Conservation (phyloP, 164 flowering plant species). For the grape (Vitis vinifera) region DNA sequence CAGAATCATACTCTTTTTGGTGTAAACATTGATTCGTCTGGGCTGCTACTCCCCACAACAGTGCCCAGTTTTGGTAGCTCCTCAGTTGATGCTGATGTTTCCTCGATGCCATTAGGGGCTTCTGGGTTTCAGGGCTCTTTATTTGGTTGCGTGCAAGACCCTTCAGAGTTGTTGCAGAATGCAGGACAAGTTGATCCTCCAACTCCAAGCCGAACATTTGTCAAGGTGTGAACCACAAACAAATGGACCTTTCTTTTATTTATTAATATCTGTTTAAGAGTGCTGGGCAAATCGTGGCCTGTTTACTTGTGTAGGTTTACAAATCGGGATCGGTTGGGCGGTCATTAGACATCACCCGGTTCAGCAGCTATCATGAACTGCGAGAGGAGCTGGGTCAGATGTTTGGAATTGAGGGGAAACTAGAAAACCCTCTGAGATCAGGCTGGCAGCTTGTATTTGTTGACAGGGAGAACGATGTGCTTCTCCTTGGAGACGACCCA, state of each 20-base stretch:
- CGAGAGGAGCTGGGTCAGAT: slow-evolving; percentile 76
- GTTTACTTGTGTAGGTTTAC: slow-evolving; percentile 57
- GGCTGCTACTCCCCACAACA: slow-evolving; percentile 50
- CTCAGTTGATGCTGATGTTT: slow-evolving; percentile 44
- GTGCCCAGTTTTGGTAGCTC: slow-evolving; percentile 48
- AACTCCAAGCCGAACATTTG: slow-evolving; percentile 43
- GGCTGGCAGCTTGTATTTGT: slow-evolving; percentile 99
- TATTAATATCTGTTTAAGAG: neutral
- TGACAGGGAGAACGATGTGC: slow-evolving; percentile 88
- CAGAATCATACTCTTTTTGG: slow-evolving; percentile 63
- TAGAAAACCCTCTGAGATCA: slow-evolving; percentile 88
- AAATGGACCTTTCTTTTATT: neutral
- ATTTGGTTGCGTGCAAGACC: slow-evolving; percentile 58
- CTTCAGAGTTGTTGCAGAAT: slow-evolving; percentile 59
- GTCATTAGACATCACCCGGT: slow-evolving; percentile 76
- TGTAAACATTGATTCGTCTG: slow-evolving; percentile 58
- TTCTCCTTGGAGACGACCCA: slow-evolving; percentile 94
- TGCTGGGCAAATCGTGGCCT: slow-evolving; percentile 3
- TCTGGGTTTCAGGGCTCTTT: slow-evolving; percentile 62
- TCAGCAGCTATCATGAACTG: slow-evolving; percentile 88
- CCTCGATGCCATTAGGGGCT: slow-evolving; percentile 48
- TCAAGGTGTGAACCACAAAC: slow-evolving; percentile 50
- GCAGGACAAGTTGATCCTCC: slow-evolving; percentile 56
- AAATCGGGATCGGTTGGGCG: slow-evolving; percentile 84
- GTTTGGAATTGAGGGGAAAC: slow-evolving; percentile 83